Evolutionary conservation across 257 asterid genomes (phyloP).

Genomic region (Solanum rostratum): DNA sequence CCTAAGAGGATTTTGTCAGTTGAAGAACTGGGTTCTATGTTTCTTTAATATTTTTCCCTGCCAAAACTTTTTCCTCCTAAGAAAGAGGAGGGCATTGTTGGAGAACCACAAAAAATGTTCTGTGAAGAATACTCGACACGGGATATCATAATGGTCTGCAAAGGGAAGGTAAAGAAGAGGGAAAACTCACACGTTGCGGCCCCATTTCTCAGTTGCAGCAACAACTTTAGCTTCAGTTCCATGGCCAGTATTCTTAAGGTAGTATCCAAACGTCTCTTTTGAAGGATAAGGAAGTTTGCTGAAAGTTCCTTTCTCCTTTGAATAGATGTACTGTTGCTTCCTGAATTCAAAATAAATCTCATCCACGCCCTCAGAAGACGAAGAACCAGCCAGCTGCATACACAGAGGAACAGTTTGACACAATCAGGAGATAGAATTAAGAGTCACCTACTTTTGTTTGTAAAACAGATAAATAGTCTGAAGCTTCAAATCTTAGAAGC

Average conservation of each 20-base stretch:
- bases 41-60: background rate
- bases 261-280: slow-evolving; percentile 83
- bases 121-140: background rate
- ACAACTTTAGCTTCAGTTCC: slow-evolving; percentile 84
- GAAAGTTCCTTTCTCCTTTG: slow-evolving; percentile 58
- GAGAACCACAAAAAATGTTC: background rate
- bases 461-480: background rate
- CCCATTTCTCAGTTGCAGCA: slow-evolving; percentile 89
- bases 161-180: slow-evolving; percentile 5
- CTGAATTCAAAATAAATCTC: slow-evolving; percentile 93
- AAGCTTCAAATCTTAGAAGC: background rate
- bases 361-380: slow-evolving; percentile 37
- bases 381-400: slow-evolving; percentile 62
- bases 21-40: background rate
- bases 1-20: background rate
- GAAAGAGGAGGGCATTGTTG: background rate
- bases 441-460: background rate
- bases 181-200: slow-evolving; percentile 82
- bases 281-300: slow-evolving; percentile 86
- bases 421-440: background rate
- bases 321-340: slow-evolving; percentile 85
- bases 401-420: background rate
- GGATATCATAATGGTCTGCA: background rate
- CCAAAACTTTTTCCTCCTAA: background rate
- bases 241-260: slow-evolving; percentile 79